A percentile compares a stretch with the other conserved stretches of the same genome.
These are phyloP conservation scores for Scheffersomyces insectosa DNA, from an alignment of 1,139 yeast species.

Conservation along the genomic window DNA sequence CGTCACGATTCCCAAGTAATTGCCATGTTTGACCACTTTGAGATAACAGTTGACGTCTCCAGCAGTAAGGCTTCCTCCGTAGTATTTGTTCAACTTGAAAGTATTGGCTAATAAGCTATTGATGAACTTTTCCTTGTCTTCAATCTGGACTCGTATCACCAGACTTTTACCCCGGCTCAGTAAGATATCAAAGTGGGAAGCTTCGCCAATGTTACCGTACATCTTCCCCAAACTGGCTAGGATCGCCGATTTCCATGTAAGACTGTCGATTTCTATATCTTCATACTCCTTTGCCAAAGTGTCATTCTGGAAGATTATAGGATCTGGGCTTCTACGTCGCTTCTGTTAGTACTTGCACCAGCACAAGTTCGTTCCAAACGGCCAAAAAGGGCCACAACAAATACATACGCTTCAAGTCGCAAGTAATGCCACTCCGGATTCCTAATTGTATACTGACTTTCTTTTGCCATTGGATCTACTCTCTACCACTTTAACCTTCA, in stretches of 20 bases:
- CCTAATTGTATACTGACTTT: background rate
- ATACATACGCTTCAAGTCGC: slow-evolving; percentile 16
- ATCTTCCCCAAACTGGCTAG: slow-evolving; percentile 29
- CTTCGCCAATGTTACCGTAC: slow-evolving; percentile 42
- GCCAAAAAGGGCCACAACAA: slow-evolving; percentile 1
- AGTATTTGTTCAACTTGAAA: slow-evolving; percentile 26
- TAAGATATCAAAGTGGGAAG: slow-evolving; percentile 41
- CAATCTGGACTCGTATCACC: slow-evolving; percentile 25
- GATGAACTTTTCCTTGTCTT: slow-evolving; percentile 28
- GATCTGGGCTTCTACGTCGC: slow-evolving; percentile 13
- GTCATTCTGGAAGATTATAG: slow-evolving; percentile 10
- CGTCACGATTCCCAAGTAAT: slow-evolving; percentile 18
- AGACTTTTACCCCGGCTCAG: slow-evolving; percentile 16
- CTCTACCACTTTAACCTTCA: background rate
- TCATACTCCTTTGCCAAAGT: slow-evolving; percentile 8
- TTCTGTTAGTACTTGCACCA: background rate
- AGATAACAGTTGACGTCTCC: slow-evolving; percentile 25
- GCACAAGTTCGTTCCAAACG: slow-evolving; percentile 1
- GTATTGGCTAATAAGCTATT: slow-evolving; percentile 32
- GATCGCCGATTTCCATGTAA: slow-evolving; percentile 44
- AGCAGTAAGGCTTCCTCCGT: slow-evolving; percentile 17
- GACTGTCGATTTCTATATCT: slow-evolving; percentile 25
- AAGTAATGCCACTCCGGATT: slow-evolving; percentile 15
- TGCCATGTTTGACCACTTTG: slow-evolving; percentile 15
- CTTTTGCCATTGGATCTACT: slow-evolving; percentile 1